phyloP scores from a whole-genome alignment of 768 basidiomycete species.

The Panellus pusillus region DNA sequence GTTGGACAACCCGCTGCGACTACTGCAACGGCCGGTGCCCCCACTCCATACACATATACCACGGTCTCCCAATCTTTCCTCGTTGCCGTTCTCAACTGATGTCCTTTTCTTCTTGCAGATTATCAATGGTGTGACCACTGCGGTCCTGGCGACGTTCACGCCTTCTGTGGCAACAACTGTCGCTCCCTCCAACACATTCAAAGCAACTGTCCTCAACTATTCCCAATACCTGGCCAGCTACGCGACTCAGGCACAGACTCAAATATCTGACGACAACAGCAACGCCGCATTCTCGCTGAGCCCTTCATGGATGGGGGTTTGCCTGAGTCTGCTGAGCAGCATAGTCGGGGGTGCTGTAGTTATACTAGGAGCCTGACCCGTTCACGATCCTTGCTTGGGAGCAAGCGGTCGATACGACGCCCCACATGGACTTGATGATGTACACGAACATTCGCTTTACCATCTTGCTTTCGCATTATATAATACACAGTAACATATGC shows the following conservation, averaged over 20 bases:
- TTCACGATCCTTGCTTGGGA: background rate
- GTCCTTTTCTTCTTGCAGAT: background rate
- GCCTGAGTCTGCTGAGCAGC: background rate
- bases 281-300: background rate
- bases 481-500: background rate
- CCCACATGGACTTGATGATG: slow-evolving; percentile 6
- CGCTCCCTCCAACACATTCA: slow-evolving; percentile 8
- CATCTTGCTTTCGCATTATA: background rate
- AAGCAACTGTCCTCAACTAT: slow-evolving; percentile 19
- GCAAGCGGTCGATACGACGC: background rate
- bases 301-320: slow-evolving; percentile 4
- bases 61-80: background rate
- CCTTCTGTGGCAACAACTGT: slow-evolving; percentile 13
- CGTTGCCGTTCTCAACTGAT: background rate
- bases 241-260: background rate
- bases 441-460: slow-evolving; percentile 7
- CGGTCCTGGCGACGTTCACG: slow-evolving; percentile 14
- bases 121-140: background rate
- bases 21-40: slow-evolving; percentile 1
- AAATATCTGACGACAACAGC: background rate
- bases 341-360: slow-evolving; percentile 2
- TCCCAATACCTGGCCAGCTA: slow-evolving; percentile 15
- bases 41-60: slow-evolving; percentile 19
- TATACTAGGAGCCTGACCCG: slow-evolving; percentile 8
- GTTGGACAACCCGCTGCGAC: slow-evolving; percentile 13